Evolutionary conservation across 371 early-diverging fungal genomes (phyloP).

Genomic region (Saksenaea oblongispora): DNA sequence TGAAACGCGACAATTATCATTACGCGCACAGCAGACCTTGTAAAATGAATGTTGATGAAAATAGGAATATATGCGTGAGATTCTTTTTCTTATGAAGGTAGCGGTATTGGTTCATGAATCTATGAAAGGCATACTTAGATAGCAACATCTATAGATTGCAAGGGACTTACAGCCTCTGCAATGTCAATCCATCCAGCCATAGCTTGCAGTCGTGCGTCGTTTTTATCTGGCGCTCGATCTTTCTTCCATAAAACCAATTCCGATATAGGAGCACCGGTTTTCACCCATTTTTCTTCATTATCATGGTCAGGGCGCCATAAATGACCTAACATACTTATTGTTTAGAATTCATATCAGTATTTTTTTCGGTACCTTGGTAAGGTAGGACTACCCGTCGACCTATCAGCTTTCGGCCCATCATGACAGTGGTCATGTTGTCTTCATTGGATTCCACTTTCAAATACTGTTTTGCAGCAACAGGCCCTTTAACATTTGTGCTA

Average conservation of each 20-base stretch:
- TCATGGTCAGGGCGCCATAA: constrained; percentile 8
- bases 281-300: constrained; percentile 6
- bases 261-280: not conserved
- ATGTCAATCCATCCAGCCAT: constrained; percentile 16
- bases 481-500: constrained; percentile 8
- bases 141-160: not conserved
- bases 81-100: not conserved
- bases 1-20: not conserved
- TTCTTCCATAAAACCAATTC: constrained; percentile 20
- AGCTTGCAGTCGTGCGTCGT: constrained; percentile 14
- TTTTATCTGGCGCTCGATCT: constrained; percentile 15
- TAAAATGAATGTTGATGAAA: no score
- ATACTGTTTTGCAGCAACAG: constrained; percentile 12
- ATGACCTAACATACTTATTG: not conserved
- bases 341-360: not conserved
- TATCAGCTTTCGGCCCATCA: constrained; percentile 12
- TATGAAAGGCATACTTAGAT: not conserved
- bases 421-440: not conserved
- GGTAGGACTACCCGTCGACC: constrained; percentile 7
- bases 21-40: no score
- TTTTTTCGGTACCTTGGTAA: constrained; percentile 9
- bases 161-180: constrained; percentile 5
- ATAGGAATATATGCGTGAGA: no score
- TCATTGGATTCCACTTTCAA: not conserved
- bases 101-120: not conserved